Evolutionary conservation across 2,329 filamentous ascomycete species (phyloP).

Genomic region (Talaromyces rugulosus): DNA sequence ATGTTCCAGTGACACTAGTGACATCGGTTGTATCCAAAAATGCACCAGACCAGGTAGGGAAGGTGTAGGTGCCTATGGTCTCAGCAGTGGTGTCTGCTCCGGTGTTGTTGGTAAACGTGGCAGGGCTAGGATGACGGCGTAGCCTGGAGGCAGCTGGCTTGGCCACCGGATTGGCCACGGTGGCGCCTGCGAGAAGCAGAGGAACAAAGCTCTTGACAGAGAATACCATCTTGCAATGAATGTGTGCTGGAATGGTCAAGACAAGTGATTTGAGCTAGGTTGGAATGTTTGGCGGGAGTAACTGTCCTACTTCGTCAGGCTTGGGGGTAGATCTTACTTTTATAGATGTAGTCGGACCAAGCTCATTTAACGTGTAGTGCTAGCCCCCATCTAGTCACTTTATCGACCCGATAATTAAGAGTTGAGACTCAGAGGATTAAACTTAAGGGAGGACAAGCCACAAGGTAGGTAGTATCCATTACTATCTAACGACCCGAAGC

Average conservation of each 20-base stretch:
- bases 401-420: background rate
- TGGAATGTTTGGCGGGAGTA: background rate
- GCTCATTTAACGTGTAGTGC: background rate
- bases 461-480: too few relatives aligned
- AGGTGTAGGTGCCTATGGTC: constrained; percentile 1
- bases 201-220: background rate
- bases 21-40: constrained; percentile 1
- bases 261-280: background rate
- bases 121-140: background rate
- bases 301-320: background rate
- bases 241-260: too few relatives aligned
- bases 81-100: background rate
- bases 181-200: constrained; percentile 5
- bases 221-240: constrained; percentile 3
- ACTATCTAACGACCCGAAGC: background rate
- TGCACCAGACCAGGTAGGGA: constrained; percentile 8
- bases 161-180: background rate
- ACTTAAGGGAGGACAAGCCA: background rate
- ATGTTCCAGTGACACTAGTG: constrained; percentile 5
- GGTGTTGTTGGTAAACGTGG: background rate
- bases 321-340: background rate
- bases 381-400: background rate
- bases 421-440: background rate
- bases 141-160: background rate
- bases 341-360: background rate